Evolutionary conservation across 345 rosid species (phyloP).

Genomic region (Capsella bursapastoris): DNA sequence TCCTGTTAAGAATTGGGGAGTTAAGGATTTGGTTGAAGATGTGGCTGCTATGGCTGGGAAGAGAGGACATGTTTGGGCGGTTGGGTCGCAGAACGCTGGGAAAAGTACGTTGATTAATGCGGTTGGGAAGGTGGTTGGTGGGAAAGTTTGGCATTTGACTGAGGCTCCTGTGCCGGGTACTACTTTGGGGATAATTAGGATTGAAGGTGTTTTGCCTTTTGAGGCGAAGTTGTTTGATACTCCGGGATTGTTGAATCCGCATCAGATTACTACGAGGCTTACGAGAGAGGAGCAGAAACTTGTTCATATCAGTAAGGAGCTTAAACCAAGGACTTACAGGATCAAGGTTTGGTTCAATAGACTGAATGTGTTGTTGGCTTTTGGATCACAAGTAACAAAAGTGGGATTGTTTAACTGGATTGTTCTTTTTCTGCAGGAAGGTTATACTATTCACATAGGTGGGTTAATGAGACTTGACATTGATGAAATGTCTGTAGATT

Average conservation of each 20-base stretch:
- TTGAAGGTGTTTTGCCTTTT: conserved; percentile 82
- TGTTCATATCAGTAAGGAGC: conserved; percentile 73
- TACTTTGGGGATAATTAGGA: conserved; percentile 77
- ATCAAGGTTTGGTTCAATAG: conserved; percentile 59
- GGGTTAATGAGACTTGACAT: conserved; percentile 90
- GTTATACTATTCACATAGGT: conserved; percentile 79
- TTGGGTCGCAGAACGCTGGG: conserved; percentile 90
- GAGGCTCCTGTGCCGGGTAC: conserved; percentile 97
- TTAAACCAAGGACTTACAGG: conserved; percentile 92
- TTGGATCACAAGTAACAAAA: background rate
- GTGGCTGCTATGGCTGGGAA: conserved; percentile 72
- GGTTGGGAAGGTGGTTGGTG: conserved; percentile 60
- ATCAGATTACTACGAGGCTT: conserved; percentile 83
- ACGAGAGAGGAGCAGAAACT: conserved; percentile 93
- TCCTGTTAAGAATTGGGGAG: conserved; percentile 82
- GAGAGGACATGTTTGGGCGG: conserved; percentile 90
- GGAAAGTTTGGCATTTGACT: conserved; percentile 65
- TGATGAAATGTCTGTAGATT: conserved; percentile 71
- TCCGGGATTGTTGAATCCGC: conserved; percentile 83
- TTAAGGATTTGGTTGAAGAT: conserved; percentile 80
- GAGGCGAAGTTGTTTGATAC: conserved; percentile 89
- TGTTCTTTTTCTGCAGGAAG: conserved; percentile 59
- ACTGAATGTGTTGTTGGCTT: conserved; percentile 15
- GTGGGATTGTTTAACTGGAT: conserved; percentile 12
- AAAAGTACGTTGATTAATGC: conserved; percentile 92